Evolutionary conservation across 73 alveolate genomes (phyloP).

Genomic region (Halteria grandinella): DNA sequence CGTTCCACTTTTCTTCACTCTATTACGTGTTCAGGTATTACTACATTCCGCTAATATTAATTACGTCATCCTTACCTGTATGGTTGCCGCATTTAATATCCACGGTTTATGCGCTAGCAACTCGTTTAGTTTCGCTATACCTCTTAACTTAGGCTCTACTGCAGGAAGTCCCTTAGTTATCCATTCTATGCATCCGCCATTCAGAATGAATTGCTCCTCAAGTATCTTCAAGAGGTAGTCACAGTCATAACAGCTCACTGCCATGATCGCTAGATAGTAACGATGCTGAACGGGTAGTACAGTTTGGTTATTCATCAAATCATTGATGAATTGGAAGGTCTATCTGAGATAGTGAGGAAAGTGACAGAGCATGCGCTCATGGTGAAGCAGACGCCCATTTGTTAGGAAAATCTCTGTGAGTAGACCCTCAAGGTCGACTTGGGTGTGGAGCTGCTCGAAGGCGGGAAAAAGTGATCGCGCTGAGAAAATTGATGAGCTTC

Average conservation of each 20-base stretch:
- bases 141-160: slow-evolving; percentile 45
- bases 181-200: slow-evolving; percentile 65
- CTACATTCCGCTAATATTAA: neutral
- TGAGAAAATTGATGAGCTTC: too few species aligned
- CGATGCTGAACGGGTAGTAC: slow-evolving; percentile 54
- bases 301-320: slow-evolving; percentile 37
- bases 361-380: slow-evolving; percentile 58
- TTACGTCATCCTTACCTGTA: too few species aligned
- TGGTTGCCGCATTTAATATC: too few species aligned
- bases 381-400: slow-evolving; percentile 54
- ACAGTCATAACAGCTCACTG: slow-evolving; percentile 57
- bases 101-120: slow-evolving; percentile 65
- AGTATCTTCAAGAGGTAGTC: slow-evolving; percentile 49
- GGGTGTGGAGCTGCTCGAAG: too few species aligned
- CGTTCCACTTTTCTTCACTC: slow-evolving; percentile 49
- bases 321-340: neutral
- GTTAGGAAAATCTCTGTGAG: slow-evolving; percentile 38
- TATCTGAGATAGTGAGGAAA: slow-evolving; percentile 46
- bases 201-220: slow-evolving; percentile 59
- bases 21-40: neutral
- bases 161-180: slow-evolving; percentile 43
- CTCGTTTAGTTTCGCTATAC: slow-evolving; percentile 48
- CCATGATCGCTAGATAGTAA: slow-evolving; percentile 63
- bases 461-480: too few species aligned
- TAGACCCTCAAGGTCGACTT: slow-evolving; percentile 15